Base-by-base conservation (phyloP, 2,329 filamentous ascomycete genomes). In the Colletotrichum plurivorum region DNA sequence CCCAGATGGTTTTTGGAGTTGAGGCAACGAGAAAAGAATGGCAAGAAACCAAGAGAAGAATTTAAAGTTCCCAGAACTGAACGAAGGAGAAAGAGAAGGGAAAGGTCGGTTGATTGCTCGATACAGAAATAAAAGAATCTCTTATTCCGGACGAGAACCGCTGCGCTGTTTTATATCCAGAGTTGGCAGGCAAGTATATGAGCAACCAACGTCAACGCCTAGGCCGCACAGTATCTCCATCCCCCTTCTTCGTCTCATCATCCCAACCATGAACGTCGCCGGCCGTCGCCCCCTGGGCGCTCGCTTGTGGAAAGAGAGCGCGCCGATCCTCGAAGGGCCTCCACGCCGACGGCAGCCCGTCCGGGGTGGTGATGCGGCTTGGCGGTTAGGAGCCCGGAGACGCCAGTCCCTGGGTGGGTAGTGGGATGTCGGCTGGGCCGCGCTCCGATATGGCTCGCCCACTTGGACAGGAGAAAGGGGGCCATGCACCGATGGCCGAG, bases 61-160 rank as follows among this genome's bases (percentile, higher is more conserved):
- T 25, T 41, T 48, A 59, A 67, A 68, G 71, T 71, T 72, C 45
- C 67, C 71, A 71, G 72, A 73, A 73, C 72, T 71, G 54, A 67
- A 72, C 57, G 67, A 70, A 73, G 43, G 65, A 70, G 48, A 65
- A 63, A 59, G 22, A n/a, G 41, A n/a, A 43, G 31, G 6, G 6
- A 36, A 36, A 36, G 31, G 31, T 45, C 41, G 60, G 67, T 53
- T 67, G 59, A 46, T 46, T 63, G 69, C 48, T 41, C 63, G 51
- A 54, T 59, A 55, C 20, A n/a, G 49, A 56, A 49, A 53, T 25
- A 54, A 43, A 22, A 5, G 12, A n/a, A 43, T 15, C 12, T n/a
- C 20, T 59, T 25, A 7, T 51, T 45, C 18, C 9, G 7, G 7
- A 49, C 4, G 22, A 8, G n/a, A 18, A 10, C 18, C 8, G 25